Base-by-base conservation (phyloP, 129 eudicot species). In the Helichrysum umbraculigerum region DNA sequence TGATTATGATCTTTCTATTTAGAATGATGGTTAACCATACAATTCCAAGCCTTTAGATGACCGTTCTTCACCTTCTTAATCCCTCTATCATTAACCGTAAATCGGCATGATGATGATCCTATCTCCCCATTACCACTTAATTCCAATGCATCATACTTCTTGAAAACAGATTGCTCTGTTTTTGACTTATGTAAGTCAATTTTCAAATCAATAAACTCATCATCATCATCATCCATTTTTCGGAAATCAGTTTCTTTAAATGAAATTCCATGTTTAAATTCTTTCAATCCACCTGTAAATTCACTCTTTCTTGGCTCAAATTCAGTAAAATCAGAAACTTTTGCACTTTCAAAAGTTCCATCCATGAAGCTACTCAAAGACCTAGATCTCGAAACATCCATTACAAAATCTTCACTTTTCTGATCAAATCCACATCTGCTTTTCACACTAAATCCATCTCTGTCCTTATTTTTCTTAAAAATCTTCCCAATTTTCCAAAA, bases 331-430 rank as follows among this genome's bases (percentile, higher is more conserved):
- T 85, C 88, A 11, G 95, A 88, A 15, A 84, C 83, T 82, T 89
- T 93, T 28, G 98, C 96, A 75, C 93, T 91, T 14, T 79, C 87
- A 68, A 68, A 63, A 17, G 20, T 61, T 7, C 76, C 84, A 32
- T 84, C 90, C 60, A 91, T 83, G 85, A 90, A 88, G 70, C 96
- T 88, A 71, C 98, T 88, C 2, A 90, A 78, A 5, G 98, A 93
- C 72, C 96, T 87, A 17, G 93, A 93, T 77, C 96, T 82, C 4
- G 96, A 87, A 7, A 87, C 88, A 51, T 92, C 96, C 81, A 76
- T 79, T 33, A 39, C 74, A 59, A 68, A 80, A 72, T 68, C 65
- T 25, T 84, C 88, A 72, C 84, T 78, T 44, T 70, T 82, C 5
- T 75, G 78, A 66, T 86, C 85, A 61, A 70, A 44, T 22, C 82